phyloP scores from a whole-genome alignment of 164 flowering plant species.

The Vitis rotundifolia region DNA sequence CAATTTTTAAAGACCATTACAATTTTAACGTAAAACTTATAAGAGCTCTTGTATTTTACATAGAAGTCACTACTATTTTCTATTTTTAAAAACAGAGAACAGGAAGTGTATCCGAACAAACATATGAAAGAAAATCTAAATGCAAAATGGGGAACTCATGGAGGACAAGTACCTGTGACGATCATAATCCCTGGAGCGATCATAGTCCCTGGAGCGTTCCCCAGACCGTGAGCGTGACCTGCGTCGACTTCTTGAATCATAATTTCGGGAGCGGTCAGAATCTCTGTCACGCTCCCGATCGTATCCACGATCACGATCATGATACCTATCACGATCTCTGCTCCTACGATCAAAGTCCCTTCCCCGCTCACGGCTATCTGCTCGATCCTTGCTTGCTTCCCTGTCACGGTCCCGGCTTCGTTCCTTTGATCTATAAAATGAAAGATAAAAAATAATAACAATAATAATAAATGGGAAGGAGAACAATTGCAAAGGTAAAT shows the following conservation, averaged over 20 bases:
- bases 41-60: too few relatives aligned
- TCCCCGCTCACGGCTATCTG: slow-evolving; percentile 56
- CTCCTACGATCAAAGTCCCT: slow-evolving; percentile 60
- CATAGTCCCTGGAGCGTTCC: slow-evolving; percentile 84
- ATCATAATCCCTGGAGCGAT: slow-evolving; percentile 81
- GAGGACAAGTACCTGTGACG: slow-evolving; percentile 58
- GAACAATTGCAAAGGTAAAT: neutral
- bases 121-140: too few relatives aligned
- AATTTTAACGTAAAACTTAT: too few relatives aligned
- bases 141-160: too few relatives aligned
- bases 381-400: slow-evolving; percentile 51
- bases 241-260: slow-evolving; percentile 73
- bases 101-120: too few relatives aligned
- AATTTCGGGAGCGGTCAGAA: slow-evolving; percentile 52
- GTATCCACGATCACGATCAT: slow-evolving; percentile 62
- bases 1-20: too few relatives aligned
- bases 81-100: too few relatives aligned
- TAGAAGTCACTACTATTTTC: too few relatives aligned
- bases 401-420: slow-evolving; percentile 65
- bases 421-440: slow-evolving; percentile 67
- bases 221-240: slow-evolving; percentile 81
- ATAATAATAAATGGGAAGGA: neutral
- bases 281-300: slow-evolving; percentile 71
- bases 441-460: neutral
- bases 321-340: slow-evolving; percentile 69